A percentile compares a stretch with the other conserved stretches of the same genome.
These are phyloP conservation scores for Monilinia polystroma DNA, from an alignment of 2,329 filamentous ascomycete genomes.

Conservation along the genomic window DNA sequence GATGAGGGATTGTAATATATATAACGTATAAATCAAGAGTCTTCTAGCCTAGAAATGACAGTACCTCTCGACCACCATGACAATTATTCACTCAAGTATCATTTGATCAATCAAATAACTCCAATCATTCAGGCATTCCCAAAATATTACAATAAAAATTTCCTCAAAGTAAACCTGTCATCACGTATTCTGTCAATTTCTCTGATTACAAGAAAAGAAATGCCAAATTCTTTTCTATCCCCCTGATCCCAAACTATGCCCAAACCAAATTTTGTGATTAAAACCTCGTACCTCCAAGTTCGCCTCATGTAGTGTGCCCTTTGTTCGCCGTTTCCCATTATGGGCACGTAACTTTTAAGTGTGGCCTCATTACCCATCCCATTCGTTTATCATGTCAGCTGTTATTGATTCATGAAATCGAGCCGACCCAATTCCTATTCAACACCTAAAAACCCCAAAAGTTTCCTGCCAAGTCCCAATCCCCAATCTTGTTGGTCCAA, in stretches of 20 bases:
- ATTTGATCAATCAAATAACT: background rate
- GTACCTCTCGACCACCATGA: background rate
- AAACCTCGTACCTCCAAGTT: background rate
- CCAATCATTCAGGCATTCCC: background rate
- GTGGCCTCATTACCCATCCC: background rate
- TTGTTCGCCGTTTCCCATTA: background rate
- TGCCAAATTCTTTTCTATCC: background rate
- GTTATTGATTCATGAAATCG: background rate
- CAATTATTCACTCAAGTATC: background rate
- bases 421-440: background rate
- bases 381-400: background rate
- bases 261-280: slow-evolving; percentile 6
- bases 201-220: background rate
- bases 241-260: background rate
- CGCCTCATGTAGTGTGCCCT: background rate
- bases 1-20: too few relatives aligned
- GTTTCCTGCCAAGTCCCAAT: background rate
- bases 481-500: background rate
- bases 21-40: too few relatives aligned
- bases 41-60: background rate
- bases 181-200: background rate
- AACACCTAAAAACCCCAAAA: slow-evolving; percentile 11
- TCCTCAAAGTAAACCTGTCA: background rate
- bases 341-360: background rate
- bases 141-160: background rate